Conservation (phyloP, 2,329 filamentous ascomycete species). For the Aphanocladium album region DNA sequence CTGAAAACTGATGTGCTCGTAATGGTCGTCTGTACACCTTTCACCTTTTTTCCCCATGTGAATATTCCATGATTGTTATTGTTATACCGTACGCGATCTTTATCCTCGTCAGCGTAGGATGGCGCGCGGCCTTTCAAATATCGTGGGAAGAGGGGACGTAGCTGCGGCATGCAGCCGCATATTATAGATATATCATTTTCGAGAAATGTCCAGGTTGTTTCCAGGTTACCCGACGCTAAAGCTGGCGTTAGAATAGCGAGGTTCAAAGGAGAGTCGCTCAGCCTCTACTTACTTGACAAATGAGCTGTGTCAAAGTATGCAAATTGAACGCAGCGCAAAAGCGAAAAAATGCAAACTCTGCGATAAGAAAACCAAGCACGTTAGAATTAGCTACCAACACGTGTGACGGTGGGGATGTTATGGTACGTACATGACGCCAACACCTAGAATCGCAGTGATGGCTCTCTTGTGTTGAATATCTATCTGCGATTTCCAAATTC, state of each 20-base stretch:
- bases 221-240: conserved; percentile 9
- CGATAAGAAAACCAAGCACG: too few relatives aligned
- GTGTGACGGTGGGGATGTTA: too few relatives aligned
- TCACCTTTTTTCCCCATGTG: background rate
- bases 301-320: conserved; percentile 11
- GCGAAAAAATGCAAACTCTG: conserved; percentile 10
- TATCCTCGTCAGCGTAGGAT: background rate
- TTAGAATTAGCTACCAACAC: background rate
- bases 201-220: conserved; percentile 9
- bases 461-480: conserved; percentile 5
- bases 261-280: background rate
- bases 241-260: too few relatives aligned
- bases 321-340: conserved; percentile 11
- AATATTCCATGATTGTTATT: background rate
- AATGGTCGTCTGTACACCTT: background rate
- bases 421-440: conserved; percentile 7
- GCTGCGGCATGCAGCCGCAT: conserved; percentile 11
- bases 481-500: conserved; percentile 9
- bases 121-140: background rate
- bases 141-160: conserved; percentile 2
- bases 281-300: conserved; percentile 9
- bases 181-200: conserved; percentile 12
- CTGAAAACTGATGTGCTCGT: background rate
- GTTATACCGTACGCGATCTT: background rate
- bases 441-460: conserved; percentile 2